phyloP scores from a whole-genome alignment of 306 rosid species.

The Senna siamea region DNA sequence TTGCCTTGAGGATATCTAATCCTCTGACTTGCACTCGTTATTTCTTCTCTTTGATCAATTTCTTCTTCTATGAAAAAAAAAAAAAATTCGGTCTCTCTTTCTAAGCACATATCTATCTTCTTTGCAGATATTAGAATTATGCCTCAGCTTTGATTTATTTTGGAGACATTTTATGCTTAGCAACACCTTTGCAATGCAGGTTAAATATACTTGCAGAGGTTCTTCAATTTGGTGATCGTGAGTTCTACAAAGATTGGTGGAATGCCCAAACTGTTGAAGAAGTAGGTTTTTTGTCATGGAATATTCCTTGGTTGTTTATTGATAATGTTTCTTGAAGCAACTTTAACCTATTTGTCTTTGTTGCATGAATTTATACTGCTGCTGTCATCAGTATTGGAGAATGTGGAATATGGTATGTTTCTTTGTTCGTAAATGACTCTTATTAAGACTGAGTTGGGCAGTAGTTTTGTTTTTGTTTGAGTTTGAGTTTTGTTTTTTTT shows the following conservation, averaged over 20 bases:
- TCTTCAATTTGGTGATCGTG: constrained; percentile 96
- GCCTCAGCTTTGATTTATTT: constrained; percentile 27
- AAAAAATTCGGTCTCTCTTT: neutral
- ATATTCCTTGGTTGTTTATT: constrained; percentile 29
- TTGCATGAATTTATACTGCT: constrained; percentile 46
- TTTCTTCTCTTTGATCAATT: neutral
- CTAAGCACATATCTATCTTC: constrained; percentile 1
- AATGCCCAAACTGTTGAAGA: constrained; percentile 95
- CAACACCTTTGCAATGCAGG: constrained; percentile 56
- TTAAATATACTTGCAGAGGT: constrained; percentile 96
- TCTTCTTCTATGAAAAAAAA: neutral
- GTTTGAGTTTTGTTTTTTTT: neutral
- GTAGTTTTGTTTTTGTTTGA: neutral
- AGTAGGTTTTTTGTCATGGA: constrained; percentile 51
- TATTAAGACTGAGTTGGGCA: constrained; percentile 22
- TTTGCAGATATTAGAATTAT: constrained; percentile 23
- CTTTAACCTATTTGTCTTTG: constrained; percentile 43
- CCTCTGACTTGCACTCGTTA: neutral
- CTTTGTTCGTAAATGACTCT: constrained; percentile 27
- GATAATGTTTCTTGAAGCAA: constrained; percentile 28
- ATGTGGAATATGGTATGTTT: constrained; percentile 96
- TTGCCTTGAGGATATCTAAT: neutral
- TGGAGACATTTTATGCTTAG: constrained; percentile 37
- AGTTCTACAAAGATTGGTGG: constrained; percentile 99
- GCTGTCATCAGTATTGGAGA: constrained; percentile 91